These are phyloP conservation scores for Chimonanthus salicifolius DNA, from an alignment of 164 flowering plant genomes.

Conservation along the genomic window DNA sequence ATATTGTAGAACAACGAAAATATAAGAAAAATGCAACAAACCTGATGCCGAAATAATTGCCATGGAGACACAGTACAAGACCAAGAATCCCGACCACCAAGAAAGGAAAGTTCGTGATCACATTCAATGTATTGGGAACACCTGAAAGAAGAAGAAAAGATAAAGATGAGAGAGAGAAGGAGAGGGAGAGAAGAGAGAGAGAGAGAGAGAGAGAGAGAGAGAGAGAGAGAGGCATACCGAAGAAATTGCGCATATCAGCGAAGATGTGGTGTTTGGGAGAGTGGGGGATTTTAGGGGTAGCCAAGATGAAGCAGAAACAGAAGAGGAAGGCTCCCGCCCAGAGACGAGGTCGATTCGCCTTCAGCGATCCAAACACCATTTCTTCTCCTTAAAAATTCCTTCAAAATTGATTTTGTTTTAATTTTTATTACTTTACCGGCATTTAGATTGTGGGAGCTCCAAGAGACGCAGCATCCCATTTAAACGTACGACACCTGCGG, in stretches of 20 bases:
- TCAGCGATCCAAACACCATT: neutral
- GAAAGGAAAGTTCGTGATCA: conserved; percentile 44
- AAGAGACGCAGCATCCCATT: too few species aligned
- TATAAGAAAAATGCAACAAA: neutral
- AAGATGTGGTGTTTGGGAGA: conserved; percentile 33
- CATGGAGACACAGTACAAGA: conserved; percentile 38
- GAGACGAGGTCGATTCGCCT: conserved; percentile 17
- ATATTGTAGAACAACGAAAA: neutral
- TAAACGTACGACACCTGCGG: too few species aligned
- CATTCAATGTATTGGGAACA: conserved; percentile 32
- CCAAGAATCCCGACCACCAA: conserved; percentile 46
- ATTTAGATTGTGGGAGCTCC: too few species aligned
- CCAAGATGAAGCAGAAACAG: conserved; percentile 31
- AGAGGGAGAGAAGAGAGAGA: neutral
- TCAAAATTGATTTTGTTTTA: too few species aligned
- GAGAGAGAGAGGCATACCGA: conserved; percentile 24
- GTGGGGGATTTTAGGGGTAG: conserved; percentile 43
- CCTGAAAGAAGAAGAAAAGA: conserved; percentile 11
- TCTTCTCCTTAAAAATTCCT: neutral
- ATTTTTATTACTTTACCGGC: too few species aligned
- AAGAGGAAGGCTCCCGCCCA: conserved; percentile 29
- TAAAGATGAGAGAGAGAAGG: neutral
- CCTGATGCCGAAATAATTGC: conserved; percentile 34
- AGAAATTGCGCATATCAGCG: conserved; percentile 52
- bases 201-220: neutral